Conservation (phyloP, 2,329 filamentous ascomycete genomes). For the Madurella fahalii region DNA sequence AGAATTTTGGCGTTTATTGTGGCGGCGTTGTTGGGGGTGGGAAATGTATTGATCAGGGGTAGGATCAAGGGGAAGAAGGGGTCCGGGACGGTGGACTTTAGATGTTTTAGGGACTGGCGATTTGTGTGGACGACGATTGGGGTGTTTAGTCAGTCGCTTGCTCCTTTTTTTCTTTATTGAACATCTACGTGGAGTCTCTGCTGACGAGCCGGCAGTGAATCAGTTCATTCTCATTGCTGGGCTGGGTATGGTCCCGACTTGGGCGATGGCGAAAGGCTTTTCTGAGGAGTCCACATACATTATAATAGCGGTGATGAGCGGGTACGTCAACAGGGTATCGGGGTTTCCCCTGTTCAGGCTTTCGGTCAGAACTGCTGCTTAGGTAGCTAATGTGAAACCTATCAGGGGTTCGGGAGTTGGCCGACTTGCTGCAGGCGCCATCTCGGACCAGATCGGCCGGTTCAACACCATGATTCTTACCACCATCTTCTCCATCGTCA, state of each 20-base stretch:
- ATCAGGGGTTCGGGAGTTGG: slow-evolving; percentile 11
- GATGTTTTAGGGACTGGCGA: slow-evolving; percentile 1
- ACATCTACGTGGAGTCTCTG: neutral
- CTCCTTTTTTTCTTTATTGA: neutral
- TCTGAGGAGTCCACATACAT: slow-evolving; percentile 6
- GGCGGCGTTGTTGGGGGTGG: slow-evolving; percentile 3
- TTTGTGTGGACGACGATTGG: slow-evolving; percentile 14
- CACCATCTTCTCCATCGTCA: slow-evolving; percentile 12
- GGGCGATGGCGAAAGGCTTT: slow-evolving; percentile 7
- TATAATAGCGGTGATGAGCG: slow-evolving; percentile 11
- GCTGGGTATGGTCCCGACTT: slow-evolving; percentile 14
- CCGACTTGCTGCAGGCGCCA: slow-evolving; percentile 6
- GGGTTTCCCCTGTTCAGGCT: neutral
- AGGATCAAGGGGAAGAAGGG: slow-evolving; percentile 10
- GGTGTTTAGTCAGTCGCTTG: slow-evolving; percentile 3
- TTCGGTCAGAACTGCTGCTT: neutral
- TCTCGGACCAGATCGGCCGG: slow-evolving; percentile 11
- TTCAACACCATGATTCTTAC: slow-evolving; percentile 17
- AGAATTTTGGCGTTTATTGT: slow-evolving; percentile 10
- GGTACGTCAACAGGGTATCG: neutral
- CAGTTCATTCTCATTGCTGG: slow-evolving; percentile 15
- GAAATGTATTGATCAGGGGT: slow-evolving; percentile 8
- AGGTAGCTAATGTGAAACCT: neutral
- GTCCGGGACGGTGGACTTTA: slow-evolving; percentile 9
- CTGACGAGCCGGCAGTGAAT: slow-evolving; percentile 5